Evolutionary conservation across 352 stramenopile species (phyloP).

Genomic region (Blastocystis sp.): DNA sequence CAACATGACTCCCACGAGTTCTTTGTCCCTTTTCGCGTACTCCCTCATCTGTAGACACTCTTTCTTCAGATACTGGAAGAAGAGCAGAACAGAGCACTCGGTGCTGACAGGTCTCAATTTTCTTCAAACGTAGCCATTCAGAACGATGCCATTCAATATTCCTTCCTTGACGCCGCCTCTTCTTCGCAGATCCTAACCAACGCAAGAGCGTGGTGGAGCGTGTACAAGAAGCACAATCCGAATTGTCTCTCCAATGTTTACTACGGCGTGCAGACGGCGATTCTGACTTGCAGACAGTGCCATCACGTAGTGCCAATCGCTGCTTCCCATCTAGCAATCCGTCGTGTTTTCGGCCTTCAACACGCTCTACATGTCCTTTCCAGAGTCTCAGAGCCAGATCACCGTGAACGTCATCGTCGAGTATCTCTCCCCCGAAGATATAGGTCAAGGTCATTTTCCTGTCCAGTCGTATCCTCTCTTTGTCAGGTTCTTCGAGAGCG

Average conservation of each 20-base stretch:
- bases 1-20: conserved; percentile 53
- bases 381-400: neutral
- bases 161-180: neutral
- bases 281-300: neutral
- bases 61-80: conserved; percentile 47
- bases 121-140: neutral
- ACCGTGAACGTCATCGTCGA: conserved; percentile 22
- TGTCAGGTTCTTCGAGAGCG: neutral
- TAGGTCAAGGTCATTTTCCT: neutral
- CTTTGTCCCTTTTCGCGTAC: neutral
- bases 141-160: neutral
- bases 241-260: conserved; percentile 10
- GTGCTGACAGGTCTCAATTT: neutral
- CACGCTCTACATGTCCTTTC: neutral
- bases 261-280: neutral
- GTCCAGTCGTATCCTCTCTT: neutral
- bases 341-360: neutral
- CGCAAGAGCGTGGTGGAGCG: neutral
- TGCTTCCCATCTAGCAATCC: neutral
- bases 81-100: conserved; percentile 20
- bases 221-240: conserved; percentile 12
- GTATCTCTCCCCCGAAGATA: neutral
- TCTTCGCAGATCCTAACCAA: neutral
- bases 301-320: neutral
- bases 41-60: neutral